A percentile compares a stretch with the other conserved stretches of the same genome.
These are phyloP conservation scores for Biscogniauxia sp. DNA, from an alignment of 2,329 filamentous ascomycete species.

Conservation along the genomic window DNA sequence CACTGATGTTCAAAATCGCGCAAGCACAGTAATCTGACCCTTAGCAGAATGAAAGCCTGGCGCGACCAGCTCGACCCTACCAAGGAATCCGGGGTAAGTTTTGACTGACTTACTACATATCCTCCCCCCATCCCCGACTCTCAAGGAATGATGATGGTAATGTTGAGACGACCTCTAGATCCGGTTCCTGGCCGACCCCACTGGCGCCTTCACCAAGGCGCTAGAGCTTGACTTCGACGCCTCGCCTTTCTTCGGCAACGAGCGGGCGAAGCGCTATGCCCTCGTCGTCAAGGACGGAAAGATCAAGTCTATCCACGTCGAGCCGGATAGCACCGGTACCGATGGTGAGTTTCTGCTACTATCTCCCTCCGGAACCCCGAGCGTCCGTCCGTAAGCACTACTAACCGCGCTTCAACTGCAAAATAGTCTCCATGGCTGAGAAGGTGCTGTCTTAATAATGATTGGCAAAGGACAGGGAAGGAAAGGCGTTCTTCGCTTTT, in stretches of 20 bases:
- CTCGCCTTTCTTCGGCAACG: slow-evolving; percentile 74
- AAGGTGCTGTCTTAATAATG: slow-evolving; percentile 42
- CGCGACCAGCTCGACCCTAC: slow-evolving; percentile 71
- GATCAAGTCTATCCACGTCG: slow-evolving; percentile 76
- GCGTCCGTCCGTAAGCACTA: background rate
- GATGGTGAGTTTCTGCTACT: slow-evolving; percentile 57
- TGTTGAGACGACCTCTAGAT: slow-evolving; percentile 50
- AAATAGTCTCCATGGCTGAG: slow-evolving; percentile 49
- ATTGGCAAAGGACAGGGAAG: background rate
- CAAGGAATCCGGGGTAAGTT: slow-evolving; percentile 70
- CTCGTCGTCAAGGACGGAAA: slow-evolving; percentile 81
- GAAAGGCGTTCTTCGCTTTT: background rate
- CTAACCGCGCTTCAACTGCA: slow-evolving; percentile 1
- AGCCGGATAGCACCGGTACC: slow-evolving; percentile 84
- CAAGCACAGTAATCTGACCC: background rate
- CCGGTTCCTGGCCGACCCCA: slow-evolving; percentile 83
- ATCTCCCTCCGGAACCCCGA: too few relatives aligned
- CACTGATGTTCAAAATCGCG: background rate
- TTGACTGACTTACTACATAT: background rate
- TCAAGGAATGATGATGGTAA: too few relatives aligned
- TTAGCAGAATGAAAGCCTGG: slow-evolving; percentile 83
- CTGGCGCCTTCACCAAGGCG: slow-evolving; percentile 75
- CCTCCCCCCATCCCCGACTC: background rate
- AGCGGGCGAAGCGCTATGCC: slow-evolving; percentile 84
- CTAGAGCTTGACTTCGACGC: slow-evolving; percentile 82